A percentile compares a stretch with the other conserved stretches of the same genome.
Evolutionary conservation across 2,329 filamentous ascomycete genomes (phyloP).

Genomic region (Penicillium sp.): DNA sequence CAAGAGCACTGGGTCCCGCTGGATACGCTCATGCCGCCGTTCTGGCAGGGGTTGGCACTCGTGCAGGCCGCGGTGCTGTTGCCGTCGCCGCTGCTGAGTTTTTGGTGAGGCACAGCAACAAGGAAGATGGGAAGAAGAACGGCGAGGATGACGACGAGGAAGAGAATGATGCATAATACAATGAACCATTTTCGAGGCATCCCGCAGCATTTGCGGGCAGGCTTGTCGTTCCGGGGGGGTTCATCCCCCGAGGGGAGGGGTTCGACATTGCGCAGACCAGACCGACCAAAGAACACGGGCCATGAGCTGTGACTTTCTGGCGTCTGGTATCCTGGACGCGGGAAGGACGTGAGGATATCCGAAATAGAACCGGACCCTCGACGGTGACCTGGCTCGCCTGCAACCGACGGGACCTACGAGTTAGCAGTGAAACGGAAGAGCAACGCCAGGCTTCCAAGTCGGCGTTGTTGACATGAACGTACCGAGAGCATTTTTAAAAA

Average conservation of each 20-base stretch:
- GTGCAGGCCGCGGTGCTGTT: slow-evolving; percentile 46
- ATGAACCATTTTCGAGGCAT: slow-evolving; percentile 75
- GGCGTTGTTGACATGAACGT: slow-evolving; percentile 6
- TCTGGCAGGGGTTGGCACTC: slow-evolving; percentile 60
- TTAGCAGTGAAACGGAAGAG: background rate
- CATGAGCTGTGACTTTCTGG: slow-evolving; percentile 36
- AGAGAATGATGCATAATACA: slow-evolving; percentile 56
- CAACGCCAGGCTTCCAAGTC: too few relatives aligned
- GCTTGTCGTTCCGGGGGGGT: slow-evolving; percentile 22
- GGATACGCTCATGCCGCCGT: slow-evolving; percentile 72
- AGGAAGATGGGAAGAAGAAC: slow-evolving; percentile 69
- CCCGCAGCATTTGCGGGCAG: slow-evolving; percentile 67
- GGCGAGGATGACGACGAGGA: slow-evolving; percentile 72
- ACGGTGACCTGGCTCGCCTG: slow-evolving; percentile 13
- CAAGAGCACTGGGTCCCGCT: slow-evolving; percentile 68
- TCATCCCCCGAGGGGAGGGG: slow-evolving; percentile 18
- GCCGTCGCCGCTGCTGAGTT: slow-evolving; percentile 27
- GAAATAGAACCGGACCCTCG: slow-evolving; percentile 52
- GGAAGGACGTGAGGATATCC: slow-evolving; percentile 61
- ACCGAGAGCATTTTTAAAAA: slow-evolving; percentile 21
- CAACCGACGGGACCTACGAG: background rate
- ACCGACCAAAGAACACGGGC: slow-evolving; percentile 35
- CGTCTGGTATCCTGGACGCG: slow-evolving; percentile 51
- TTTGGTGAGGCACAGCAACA: slow-evolving; percentile 52
- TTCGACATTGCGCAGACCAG: slow-evolving; percentile 29